These are phyloP conservation scores for Fragilaria radians DNA, from an alignment of 108 stramenopile genomes.

Conservation along the genomic window DNA sequence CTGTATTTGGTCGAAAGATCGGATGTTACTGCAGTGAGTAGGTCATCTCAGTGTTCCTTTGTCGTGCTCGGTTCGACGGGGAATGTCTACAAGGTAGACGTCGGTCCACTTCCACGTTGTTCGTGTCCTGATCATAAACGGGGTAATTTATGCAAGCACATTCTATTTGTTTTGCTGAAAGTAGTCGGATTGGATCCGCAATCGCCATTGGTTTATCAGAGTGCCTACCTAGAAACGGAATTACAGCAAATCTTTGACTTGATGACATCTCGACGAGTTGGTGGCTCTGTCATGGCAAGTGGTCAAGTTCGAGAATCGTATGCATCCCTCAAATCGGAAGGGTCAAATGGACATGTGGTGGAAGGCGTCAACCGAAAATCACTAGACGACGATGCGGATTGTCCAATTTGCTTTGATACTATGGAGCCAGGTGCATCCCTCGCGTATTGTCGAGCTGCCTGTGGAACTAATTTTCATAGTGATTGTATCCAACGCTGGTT, in stretches of 20 bases:
- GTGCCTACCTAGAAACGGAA: constrained; percentile 25
- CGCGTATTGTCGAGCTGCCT: constrained; percentile 20
- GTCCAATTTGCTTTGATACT: constrained; percentile 43
- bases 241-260: constrained; percentile 25
- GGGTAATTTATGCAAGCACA: constrained; percentile 45
- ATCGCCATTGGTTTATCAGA: constrained; percentile 29
- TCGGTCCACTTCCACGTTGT: constrained; percentile 21
- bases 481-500: constrained; percentile 24
- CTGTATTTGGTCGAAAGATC: constrained; percentile 19
- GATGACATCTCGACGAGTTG: constrained; percentile 12
- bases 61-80: constrained; percentile 39
- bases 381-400: constrained; percentile 15
- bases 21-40: neutral
- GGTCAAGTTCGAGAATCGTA: constrained; percentile 17
- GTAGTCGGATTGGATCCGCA: constrained; percentile 19
- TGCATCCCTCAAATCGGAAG: constrained; percentile 5
- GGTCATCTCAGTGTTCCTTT: constrained; percentile 8
- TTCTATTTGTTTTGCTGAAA: constrained; percentile 39
- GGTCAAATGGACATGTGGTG: neutral
- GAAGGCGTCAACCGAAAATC: neutral
- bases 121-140: constrained; percentile 37
- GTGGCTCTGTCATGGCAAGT: constrained; percentile 26
- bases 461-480: constrained; percentile 32
- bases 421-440: constrained; percentile 2
- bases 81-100: constrained; percentile 32